A percentile compares a stretch with the other conserved stretches of the same genome.
Evolutionary conservation across 1,284 basidiomycete species (phyloP).

Genomic region (Rhodotorula sp.): DNA sequence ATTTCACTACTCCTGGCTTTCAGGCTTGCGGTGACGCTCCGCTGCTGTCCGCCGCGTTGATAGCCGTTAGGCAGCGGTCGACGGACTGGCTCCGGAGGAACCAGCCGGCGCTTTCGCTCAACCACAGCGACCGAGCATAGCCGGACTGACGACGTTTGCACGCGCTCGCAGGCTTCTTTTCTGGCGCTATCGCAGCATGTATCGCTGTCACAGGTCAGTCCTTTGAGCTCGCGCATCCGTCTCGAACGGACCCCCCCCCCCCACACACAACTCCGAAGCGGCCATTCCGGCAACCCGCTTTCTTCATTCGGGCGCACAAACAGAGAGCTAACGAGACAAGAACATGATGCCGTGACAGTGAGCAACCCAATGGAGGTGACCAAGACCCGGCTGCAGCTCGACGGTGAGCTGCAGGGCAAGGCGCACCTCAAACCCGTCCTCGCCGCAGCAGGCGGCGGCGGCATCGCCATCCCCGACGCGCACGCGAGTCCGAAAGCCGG

Average conservation of each 20-base stretch:
- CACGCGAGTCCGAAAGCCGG: conserved; percentile 9
- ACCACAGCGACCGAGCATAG: too few relatives aligned
- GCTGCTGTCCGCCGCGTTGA: too few relatives aligned
- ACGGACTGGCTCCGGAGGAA: too few relatives aligned
- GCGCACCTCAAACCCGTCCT: conserved; percentile 48
- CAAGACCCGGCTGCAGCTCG: conserved; percentile 90
- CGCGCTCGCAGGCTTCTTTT: conserved; percentile 60
- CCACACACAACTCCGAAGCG: neutral
- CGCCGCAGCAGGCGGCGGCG: neutral
- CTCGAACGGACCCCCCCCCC: neutral
- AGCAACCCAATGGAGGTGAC: conserved; percentile 66
- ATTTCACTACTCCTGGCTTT: too few relatives aligned
- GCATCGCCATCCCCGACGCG: conserved; percentile 4
- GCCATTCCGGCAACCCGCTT: neutral
- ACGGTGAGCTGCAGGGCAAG: conserved; percentile 69
- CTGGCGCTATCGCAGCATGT: conserved; percentile 83
- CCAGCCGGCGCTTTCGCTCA: too few relatives aligned
- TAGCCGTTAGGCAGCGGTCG: too few relatives aligned
- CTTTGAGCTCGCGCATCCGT: too few relatives aligned
- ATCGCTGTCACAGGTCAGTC: conserved; percentile 63
- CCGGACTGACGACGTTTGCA: too few relatives aligned
- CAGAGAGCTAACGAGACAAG: neutral
- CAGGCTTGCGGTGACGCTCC: too few relatives aligned
- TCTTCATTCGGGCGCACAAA: neutral
- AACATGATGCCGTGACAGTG: conserved; percentile 13